Percentiles rank a stretch among this genome's conserved stretches.
Conservation (phyloP, 1,284 basidiomycete genomes). For the Fomitopsis betulina region DNA sequence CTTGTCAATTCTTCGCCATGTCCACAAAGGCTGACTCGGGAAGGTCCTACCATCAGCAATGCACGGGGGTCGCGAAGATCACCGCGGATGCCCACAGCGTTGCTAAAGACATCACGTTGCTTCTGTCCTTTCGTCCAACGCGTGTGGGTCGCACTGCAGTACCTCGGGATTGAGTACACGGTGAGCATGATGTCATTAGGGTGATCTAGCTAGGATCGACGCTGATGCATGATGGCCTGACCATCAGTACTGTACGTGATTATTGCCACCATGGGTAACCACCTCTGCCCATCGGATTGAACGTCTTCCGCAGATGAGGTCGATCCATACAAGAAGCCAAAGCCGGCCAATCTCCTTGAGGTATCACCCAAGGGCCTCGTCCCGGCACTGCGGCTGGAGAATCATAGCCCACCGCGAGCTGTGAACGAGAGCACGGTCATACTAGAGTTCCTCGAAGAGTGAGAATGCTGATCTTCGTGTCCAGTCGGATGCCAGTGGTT, state of each 20-base stretch:
- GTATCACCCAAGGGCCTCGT: constrained; percentile 79
- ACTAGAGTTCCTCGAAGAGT: constrained; percentile 74
- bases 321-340: constrained; percentile 82
- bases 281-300: not conserved
- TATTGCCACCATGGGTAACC: too few species aligned
- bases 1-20: constrained; percentile 16
- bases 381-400: constrained; percentile 59
- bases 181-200: constrained; percentile 24
- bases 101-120: constrained; percentile 53
- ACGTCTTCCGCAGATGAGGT: constrained; percentile 53
- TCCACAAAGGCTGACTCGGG: constrained; percentile 36
- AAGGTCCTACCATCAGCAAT: constrained; percentile 46
- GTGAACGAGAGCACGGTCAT: constrained; percentile 72
- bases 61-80: constrained; percentile 54
- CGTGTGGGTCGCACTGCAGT: constrained; percentile 65
- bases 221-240: not conserved
- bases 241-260: constrained; percentile 33
- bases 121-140: constrained; percentile 77
- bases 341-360: constrained; percentile 72
- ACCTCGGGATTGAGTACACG: constrained; percentile 57
- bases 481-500: constrained; percentile 7
- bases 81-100: constrained; percentile 46
- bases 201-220: not conserved
- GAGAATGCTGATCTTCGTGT: constrained; percentile 14
- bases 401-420: constrained; percentile 40